Base-by-base conservation (phyloP, 139 green algal species). In the Haematococcus lacustris region DNA sequence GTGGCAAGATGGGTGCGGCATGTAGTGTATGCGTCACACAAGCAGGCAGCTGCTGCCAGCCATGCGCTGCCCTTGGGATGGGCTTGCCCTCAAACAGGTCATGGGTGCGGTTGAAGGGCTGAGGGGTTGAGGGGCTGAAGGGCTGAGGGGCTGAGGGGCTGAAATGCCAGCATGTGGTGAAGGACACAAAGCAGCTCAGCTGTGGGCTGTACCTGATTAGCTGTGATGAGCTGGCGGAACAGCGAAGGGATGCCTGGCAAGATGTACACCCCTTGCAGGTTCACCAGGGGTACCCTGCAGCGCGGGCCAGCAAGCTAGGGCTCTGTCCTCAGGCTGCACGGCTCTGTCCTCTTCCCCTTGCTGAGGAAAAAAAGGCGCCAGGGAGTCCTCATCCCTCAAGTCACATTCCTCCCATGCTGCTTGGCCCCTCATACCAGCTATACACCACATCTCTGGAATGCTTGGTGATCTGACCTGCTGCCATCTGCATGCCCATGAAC, bases 211-310 rank as follows among this genome's bases (percentile, higher is more conserved):
- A 74, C 73, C 77, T 80, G 78, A 73, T 92, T 76, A 1, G 80
- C 83, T 7, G 71, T 73, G 2, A 93, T 51, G 82, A 93, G 91
- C 13, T 66, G 32, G 69, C 88, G 78, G 63, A 95, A 95, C 0
- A 95, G 86, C 7, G 79, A 53, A 1, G 90, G 90, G 38, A 95
- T 92, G 41, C 73, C 89, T 3, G 89, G 89, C 53, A 94, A 77
- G 25, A 94, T 80, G 73, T 89, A 92, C 7, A 88, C 78, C 21
- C 73, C 76, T 1, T 81, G 39, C 21, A 88, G 64, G 2, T 84
- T 76, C 13, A 89, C 89, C 53, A 95, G 77, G 0, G 89, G 89
- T 43, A 95, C 89, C 89, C 66, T 71, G 66, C 28, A 26, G 47
- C 21, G 47, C 21, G 47, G 13, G 47, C 21, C 21, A n/a, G 13